Evolutionary conservation across 1,139 yeast species (phyloP), one percentile per base, ranked within the genome.

Genomic region (Magnusiomyces starmeri): DNA sequence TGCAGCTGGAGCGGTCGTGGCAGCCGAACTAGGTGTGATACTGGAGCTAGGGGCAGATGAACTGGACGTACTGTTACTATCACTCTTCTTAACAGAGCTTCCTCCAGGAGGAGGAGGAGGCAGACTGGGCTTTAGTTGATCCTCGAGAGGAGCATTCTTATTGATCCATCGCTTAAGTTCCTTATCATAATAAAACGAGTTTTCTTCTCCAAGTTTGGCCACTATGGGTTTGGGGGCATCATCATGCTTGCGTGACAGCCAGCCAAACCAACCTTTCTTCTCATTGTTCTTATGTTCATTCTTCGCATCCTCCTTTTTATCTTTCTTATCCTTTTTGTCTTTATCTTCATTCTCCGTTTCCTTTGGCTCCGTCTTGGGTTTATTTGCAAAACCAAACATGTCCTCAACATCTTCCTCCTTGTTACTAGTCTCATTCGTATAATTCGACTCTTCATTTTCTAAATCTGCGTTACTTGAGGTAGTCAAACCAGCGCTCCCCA

Each of bases 81-180:
- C 45, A n/a, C 54, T 37, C 39, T 50, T 49, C n/a, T n/a, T n/a
- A n/a, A n/a, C n/a, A 16, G 59, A 54, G 37, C 48, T 46, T 7
- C 56, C 57, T 14, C 63, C 56, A 32, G 64, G 57, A 24, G 55
- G 52, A 9, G 63, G 57, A 4, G 68, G 68, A 7, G 67, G 65
- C 2, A 92, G 82, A 1, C 81, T 76, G 1, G 78, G 70, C 8
- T 77, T 69, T 55, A 71, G 73, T 55, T 81, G 75, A 59, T 83
- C 87, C 48, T 88, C 96, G 57, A 81, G 82, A 45, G 85, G 78
- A 1, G 86, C 81, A 18, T 81, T 80, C 55, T 79, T 81, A 63
- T 87, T 83, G 51, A 92, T 81, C 96, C 97, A 92, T 63, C 96
- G 77, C 64, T 85, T 83, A 63, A 86, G 77, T 56, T 84, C 81